A percentile compares a stretch with the other conserved stretches of the same genome.
Conservation (phyloP, 257 asterid species). For the Nicotiana paniculata region DNA sequence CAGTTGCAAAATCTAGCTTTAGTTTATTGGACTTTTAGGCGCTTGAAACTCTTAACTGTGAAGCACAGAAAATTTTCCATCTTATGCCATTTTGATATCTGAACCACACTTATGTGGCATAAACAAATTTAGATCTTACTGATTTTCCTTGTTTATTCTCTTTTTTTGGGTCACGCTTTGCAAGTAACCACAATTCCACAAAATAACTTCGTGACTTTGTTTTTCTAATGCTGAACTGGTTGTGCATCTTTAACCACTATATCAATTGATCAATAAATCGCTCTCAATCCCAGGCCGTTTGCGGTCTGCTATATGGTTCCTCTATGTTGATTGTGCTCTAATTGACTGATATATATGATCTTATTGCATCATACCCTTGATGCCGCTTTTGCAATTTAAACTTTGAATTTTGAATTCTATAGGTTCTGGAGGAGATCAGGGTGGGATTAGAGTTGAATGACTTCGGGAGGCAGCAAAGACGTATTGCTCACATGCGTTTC, state of each 20-base stretch:
- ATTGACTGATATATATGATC: slow-evolving; percentile 8
- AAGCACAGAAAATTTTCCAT: no score
- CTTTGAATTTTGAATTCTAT: slow-evolving; percentile 4
- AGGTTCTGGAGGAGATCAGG: slow-evolving; percentile 97
- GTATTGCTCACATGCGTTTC: slow-evolving; percentile 90
- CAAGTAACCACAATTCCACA: background rate
- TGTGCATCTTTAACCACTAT: background rate
- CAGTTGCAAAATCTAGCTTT: no score
- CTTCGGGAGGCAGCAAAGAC: slow-evolving; percentile 87
- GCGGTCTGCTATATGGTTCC: background rate
- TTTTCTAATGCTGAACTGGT: background rate
- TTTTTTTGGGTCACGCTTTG: background rate
- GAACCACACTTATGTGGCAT: background rate
- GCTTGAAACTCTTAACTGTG: no score
- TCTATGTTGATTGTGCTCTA: slow-evolving; percentile 13
- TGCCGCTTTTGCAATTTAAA: background rate
- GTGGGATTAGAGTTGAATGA: slow-evolving; percentile 88
- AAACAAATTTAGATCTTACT: background rate
- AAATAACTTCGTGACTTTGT: background rate
- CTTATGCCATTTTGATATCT: background rate
- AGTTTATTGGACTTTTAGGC: no score
- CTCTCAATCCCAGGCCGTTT: background rate
- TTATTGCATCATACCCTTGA: background rate
- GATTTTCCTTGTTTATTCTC: background rate
- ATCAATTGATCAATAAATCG: background rate